Evolutionary conservation across 768 basidiomycete genomes (phyloP), one percentile per base, ranked within the genome.

Genomic region (Trichaptum fuscoviolaceum): DNA sequence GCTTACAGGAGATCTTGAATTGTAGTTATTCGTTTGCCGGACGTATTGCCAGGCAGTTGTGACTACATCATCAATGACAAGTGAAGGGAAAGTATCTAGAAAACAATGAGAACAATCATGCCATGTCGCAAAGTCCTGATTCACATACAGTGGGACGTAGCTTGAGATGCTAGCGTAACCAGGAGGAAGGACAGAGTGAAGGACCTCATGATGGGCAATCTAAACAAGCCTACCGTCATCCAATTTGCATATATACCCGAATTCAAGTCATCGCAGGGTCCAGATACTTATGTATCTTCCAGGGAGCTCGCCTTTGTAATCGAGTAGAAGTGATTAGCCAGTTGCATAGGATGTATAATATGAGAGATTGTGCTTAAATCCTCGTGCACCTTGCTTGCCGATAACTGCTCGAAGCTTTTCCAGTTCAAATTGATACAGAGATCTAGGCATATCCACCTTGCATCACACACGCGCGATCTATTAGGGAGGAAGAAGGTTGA

Each of bases 11-110:
- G 73, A 71, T 18, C 76, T 78, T 34, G 71, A 74, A 65, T 83
- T 73, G 72, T 71, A 82, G 73, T 84, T 84, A 74, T 83, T 81
- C 23, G 82, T 83, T 69, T 77, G 65, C 25, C 82, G 77, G 64
- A 83, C 77, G 67, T 82, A 76, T 23, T 71, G 68, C 82, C 82
- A 83, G 17, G 73, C 73, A 5, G 79, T 65, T 15, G 80, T 80
- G 15, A 71, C 76, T n/a, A 68, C 69, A 6, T 82, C 82, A 30
- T 76, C 76, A 18, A 78, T 76, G 57, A 81, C 75, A 34, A 84
- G 74, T 18, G 79, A 77, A 4, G 81, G 79, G 73, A 83, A 81
- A 15, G 81, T 83, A 72, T 83, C 81, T 83, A 30, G 12, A 57
- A 24, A 1, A 6, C 25, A 20, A 60, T 1, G 5, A 25, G 7